Percentiles rank a stretch among this genome's conserved stretches.
These are phyloP conservation scores for Eucalyptus guilfoylei DNA, from an alignment of 345 rosid genomes.

Conservation along the genomic window DNA sequence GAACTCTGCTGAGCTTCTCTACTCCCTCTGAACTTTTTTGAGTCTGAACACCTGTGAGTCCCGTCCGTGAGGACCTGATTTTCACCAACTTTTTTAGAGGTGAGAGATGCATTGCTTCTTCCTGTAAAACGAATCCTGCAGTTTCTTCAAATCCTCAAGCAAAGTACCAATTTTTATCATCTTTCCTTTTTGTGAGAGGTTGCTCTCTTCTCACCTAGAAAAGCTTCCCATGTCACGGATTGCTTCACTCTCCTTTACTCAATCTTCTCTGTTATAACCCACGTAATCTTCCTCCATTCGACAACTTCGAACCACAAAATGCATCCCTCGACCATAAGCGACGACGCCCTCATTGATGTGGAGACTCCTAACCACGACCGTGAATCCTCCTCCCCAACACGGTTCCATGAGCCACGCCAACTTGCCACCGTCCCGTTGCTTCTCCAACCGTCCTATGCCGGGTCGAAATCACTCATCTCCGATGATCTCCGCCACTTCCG, in stretches of 20 bases:
- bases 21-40: not conserved
- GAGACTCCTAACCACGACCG: not conserved
- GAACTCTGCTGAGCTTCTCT: not conserved
- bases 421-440: not conserved
- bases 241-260: not conserved
- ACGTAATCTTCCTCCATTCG: not conserved
- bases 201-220: not conserved
- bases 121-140: not conserved
- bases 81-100: not conserved
- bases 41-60: not conserved
- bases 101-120: not conserved
- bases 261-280: not conserved
- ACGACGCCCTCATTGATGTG: not conserved
- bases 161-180: not conserved
- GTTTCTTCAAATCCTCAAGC: not conserved
- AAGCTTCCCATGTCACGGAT: not conserved
- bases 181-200: not conserved
- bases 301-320: not conserved
- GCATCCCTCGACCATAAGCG: not conserved
- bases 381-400: not conserved
- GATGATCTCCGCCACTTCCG: slow-evolving; percentile 47
- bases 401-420: not conserved
- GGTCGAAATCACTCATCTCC: slow-evolving; percentile 17
- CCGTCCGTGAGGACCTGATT: not conserved
- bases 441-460: slow-evolving; percentile 5